Conservation (phyloP, 2,329 filamentous ascomycete genomes). For the Hypoxylon sp. region DNA sequence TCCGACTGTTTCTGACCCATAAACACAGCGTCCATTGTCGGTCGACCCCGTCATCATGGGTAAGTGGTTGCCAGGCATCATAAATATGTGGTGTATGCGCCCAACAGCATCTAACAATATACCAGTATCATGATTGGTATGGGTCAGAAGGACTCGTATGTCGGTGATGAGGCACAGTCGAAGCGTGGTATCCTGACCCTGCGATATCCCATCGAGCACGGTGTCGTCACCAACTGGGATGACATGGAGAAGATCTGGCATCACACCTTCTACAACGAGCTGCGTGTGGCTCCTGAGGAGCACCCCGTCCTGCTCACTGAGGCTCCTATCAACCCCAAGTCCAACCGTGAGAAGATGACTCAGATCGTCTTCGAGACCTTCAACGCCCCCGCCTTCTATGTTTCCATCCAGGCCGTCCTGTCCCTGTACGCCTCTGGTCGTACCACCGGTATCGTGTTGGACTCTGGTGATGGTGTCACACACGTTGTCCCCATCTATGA, state of each 20-base stretch:
- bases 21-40: constrained; percentile 92
- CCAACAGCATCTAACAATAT: constrained; percentile 50
- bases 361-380: constrained; percentile 99
- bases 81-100: constrained; percentile 11
- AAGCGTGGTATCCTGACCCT: constrained; percentile 99
- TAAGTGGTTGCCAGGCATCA: constrained; percentile 66
- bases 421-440: constrained; percentile 99
- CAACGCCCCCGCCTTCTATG: constrained; percentile 99
- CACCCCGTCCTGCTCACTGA: constrained; percentile 99
- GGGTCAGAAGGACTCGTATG: constrained; percentile 99
- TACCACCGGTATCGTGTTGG: constrained; percentile 99
- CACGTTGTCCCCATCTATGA: constrained; percentile 99
- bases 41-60: constrained; percentile 99
- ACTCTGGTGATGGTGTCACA: constrained; percentile 99
- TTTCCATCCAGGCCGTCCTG: constrained; percentile 99
- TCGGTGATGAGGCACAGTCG: constrained; percentile 99
- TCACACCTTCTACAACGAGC: constrained; percentile 99
- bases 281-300: constrained; percentile 99
- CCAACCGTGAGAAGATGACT: constrained; percentile 99
- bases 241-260: constrained; percentile 99
- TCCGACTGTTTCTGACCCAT: constrained; percentile 53
- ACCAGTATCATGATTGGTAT: constrained; percentile 99
- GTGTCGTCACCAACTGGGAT: constrained; percentile 99
- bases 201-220: constrained; percentile 99
- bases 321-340: constrained; percentile 99